Percentiles rank a stretch among this genome's conserved stretches.
Conservation (phyloP, 768 basidiomycete species). For the Trametes punicea region DNA sequence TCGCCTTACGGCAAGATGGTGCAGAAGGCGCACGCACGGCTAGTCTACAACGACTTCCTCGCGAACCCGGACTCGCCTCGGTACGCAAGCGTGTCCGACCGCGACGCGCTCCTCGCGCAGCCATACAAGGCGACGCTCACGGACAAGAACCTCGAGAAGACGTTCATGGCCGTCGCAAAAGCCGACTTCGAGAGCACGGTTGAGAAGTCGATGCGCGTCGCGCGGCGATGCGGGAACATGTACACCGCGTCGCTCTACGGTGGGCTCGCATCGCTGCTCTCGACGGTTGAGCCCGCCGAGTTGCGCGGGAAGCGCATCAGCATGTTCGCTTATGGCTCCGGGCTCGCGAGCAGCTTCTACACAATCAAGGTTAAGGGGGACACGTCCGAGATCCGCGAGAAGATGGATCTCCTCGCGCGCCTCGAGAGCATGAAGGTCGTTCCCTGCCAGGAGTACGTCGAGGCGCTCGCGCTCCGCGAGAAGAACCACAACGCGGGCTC, state of each 20-base stretch:
- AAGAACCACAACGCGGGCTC: slow-evolving; percentile 90
- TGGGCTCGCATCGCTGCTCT: slow-evolving; percentile 84
- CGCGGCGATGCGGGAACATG: slow-evolving; percentile 94
- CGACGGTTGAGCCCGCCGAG: slow-evolving; percentile 64
- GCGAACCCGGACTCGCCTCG: slow-evolving; percentile 63
- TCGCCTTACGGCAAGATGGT: slow-evolving; percentile 99
- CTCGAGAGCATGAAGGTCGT: slow-evolving; percentile 87
- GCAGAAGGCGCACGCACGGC: slow-evolving; percentile 92
- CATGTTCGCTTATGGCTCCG: slow-evolving; percentile 96
- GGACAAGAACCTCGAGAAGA: slow-evolving; percentile 96
- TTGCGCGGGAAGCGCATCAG: slow-evolving; percentile 82
- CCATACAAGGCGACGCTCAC: slow-evolving; percentile 72
- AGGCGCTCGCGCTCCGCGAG: slow-evolving; percentile 90
- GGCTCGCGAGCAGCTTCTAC: slow-evolving; percentile 95
- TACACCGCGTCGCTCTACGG: slow-evolving; percentile 97
- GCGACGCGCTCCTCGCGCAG: slow-evolving; percentile 65
- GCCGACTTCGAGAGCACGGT: slow-evolving; percentile 71
- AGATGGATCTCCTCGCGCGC: slow-evolving; percentile 77
- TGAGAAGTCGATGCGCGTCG: slow-evolving; percentile 80
- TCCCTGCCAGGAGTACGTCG: slow-evolving; percentile 88
- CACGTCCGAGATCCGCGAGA: slow-evolving; percentile 73
- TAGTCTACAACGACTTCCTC: slow-evolving; percentile 92
- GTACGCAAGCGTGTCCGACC: slow-evolving; percentile 67
- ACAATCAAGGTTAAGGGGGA: slow-evolving; percentile 84
- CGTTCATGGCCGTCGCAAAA: slow-evolving; percentile 81